Base-by-base conservation (phyloP, 768 basidiomycete genomes). In the Auriscalpium microsporum region DNA sequence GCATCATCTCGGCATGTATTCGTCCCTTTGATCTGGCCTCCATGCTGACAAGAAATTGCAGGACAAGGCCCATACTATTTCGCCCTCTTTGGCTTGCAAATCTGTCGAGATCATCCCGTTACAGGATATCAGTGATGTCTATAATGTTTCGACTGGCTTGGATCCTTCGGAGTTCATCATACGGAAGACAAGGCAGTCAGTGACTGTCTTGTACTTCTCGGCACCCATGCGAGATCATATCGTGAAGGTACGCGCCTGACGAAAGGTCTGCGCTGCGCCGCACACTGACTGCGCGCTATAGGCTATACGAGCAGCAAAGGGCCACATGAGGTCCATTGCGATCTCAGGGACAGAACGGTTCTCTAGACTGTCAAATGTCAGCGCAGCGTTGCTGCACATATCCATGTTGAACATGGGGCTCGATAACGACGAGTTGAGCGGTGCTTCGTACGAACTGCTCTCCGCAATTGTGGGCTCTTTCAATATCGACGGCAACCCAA, bases 151-250 rank as follows among this genome's bases (percentile, higher is more conserved):
- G 2, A 87, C 84, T 14, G 87, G 87, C 8, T 79, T 83, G 14
- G 88, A 92, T 51, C 74, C 75, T n/a, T 65, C 84, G 53, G 88
- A 93, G 64, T 93, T 94, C 63, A 86, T 91, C 58, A 82, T 93
- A 58, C 79, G 90, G 45, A 78, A 86, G 46, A 81, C 79, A 55
- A 76, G 79, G 56, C 86, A 88, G 57, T 84, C 83, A 5, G 74
- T 79, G 9, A 90, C 86, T 0, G 28, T 28, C 7, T 72, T 86
- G 42, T 90, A 89, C 62, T 90, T 91, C 65, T 83, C 85, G 10
- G 89, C 90, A 0, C 73, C 77, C 1, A 68, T 74, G 48, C 78
- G 89, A 7, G 91, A 93, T 51, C 68, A 60, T 45, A 84, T 93
- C 53, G 83, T 91, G 52, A 88, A 89, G 78, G 90, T 85, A 46